A percentile compares a stretch with the other conserved stretches of the same genome.
Evolutionary conservation across 176 grass and related monocot species (phyloP).

Genomic region (Miscanthus lutarioriparius): DNA sequence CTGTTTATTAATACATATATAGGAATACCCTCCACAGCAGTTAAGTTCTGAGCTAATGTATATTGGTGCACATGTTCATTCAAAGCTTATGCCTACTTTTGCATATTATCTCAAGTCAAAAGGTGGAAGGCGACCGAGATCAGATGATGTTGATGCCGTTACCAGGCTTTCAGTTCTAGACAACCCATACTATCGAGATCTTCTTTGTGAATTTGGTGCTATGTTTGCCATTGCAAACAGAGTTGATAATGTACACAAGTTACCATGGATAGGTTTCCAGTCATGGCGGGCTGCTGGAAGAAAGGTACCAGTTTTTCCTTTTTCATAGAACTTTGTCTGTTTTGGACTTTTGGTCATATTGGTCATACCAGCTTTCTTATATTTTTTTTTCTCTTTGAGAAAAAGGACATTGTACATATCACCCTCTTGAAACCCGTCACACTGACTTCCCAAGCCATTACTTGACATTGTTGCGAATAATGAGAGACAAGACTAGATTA

Average conservation of each 20-base stretch:
- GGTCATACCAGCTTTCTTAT: neutral
- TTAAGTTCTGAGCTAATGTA: neutral
- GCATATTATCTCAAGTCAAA: slow-evolving; percentile 70
- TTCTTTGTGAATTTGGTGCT: slow-evolving; percentile 88
- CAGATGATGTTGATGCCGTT: slow-evolving; percentile 89
- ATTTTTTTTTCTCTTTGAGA: neutral
- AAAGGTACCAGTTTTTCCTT: slow-evolving; percentile 55
- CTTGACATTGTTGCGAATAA: neutral
- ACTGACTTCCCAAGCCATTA: neutral
- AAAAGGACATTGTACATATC: neutral
- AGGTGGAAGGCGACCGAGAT: slow-evolving; percentile 72
- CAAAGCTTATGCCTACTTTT: slow-evolving; percentile 36
- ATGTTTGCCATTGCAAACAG: slow-evolving; percentile 85
- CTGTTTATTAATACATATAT: neutral
- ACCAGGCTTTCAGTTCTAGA: slow-evolving; percentile 72
- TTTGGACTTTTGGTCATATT: slow-evolving; percentile 38
- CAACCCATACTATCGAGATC: slow-evolving; percentile 66
- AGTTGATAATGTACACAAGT: slow-evolving; percentile 83
- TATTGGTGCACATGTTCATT: slow-evolving; percentile 12
- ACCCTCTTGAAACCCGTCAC: neutral
- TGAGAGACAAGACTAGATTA: neutral
- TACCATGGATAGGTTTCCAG: slow-evolving; percentile 99
- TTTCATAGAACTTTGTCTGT: neutral
- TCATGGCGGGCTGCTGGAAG: slow-evolving; percentile 86
- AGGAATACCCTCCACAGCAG: slow-evolving; percentile 1